These are phyloP conservation scores for Microdochium bolleyi DNA, from an alignment of 2,329 filamentous ascomycete species.

Conservation along the genomic window DNA sequence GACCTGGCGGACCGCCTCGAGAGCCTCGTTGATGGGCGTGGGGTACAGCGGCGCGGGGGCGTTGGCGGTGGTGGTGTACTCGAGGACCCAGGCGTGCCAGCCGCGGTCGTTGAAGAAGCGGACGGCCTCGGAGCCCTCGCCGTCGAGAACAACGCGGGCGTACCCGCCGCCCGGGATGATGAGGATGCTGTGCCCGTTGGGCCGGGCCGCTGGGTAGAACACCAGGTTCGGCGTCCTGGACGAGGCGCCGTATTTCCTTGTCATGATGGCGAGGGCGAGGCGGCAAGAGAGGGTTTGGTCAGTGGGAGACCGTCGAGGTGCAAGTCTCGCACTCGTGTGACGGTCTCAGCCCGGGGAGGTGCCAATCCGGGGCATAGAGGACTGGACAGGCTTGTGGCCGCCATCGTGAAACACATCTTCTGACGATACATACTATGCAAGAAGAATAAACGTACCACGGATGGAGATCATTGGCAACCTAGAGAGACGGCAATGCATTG, in stretches of 20 bases:
- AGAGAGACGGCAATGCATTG: too few relatives aligned
- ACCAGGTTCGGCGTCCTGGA: neutral
- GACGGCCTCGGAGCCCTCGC: constrained; percentile 10
- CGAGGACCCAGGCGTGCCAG: constrained; percentile 14
- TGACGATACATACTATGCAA: too few relatives aligned
- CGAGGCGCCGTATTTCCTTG: neutral
- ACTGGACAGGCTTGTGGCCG: too few relatives aligned
- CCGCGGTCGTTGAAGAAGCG: constrained; percentile 12
- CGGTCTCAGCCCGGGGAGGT: too few relatives aligned
- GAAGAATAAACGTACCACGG: too few relatives aligned
- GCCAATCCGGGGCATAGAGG: too few relatives aligned
- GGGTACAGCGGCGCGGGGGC: constrained; percentile 9
- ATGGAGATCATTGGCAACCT: too few relatives aligned
- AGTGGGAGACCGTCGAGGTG: too few relatives aligned
- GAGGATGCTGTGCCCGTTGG: constrained; percentile 8
- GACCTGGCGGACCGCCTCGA: constrained; percentile 9
- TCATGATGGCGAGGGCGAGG: neutral
- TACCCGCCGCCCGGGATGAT: constrained; percentile 16
- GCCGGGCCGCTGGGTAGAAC: neutral
- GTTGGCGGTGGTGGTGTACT: constrained; percentile 9
- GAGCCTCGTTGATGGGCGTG: constrained; percentile 9
- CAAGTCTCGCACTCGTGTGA: too few relatives aligned
- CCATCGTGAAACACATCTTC: too few relatives aligned
- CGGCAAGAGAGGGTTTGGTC: neutral
- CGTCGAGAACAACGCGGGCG: constrained; percentile 8